Evolutionary conservation across 2,329 filamentous ascomycete species (phyloP).

Genomic region (Calonectria pauciramosa): DNA sequence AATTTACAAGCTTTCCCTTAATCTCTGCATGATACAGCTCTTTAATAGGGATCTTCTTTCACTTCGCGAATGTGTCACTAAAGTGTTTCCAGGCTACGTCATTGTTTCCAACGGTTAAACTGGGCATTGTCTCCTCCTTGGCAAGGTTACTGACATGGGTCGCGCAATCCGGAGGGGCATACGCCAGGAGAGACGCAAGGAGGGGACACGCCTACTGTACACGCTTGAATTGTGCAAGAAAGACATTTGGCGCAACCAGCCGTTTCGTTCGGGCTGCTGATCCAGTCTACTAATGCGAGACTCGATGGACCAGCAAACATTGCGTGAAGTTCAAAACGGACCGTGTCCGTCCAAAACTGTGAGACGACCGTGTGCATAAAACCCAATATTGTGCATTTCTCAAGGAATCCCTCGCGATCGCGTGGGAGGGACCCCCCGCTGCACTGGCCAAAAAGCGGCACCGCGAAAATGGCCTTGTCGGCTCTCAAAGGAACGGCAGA

Average conservation of each 20-base stretch:
- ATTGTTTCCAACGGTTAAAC: background rate
- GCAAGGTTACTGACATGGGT: background rate
- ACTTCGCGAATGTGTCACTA: background rate
- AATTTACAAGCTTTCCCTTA: background rate
- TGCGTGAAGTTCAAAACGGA: background rate
- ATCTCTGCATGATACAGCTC: background rate
- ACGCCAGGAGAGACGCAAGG: background rate
- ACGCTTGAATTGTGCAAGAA: background rate
- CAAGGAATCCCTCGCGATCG: background rate
- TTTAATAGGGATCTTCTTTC: background rate
- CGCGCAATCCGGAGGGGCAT: background rate
- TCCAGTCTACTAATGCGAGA: background rate
- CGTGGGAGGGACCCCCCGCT: background rate
- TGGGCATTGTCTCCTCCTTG: background rate
- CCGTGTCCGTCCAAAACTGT: background rate
- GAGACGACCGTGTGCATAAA: background rate
- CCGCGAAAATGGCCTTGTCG: background rate
- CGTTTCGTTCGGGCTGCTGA: background rate
- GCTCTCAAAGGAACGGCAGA: slow-evolving; percentile 7
- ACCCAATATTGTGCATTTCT: background rate
- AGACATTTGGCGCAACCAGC: background rate
- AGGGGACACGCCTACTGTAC: background rate
- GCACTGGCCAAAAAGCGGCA: slow-evolving; percentile 10
- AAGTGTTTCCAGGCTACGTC: background rate
- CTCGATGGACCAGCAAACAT: too few relatives aligned